Conservation (phyloP, 805 yeast genomes). For the Lipomyces starkeyi region DNA sequence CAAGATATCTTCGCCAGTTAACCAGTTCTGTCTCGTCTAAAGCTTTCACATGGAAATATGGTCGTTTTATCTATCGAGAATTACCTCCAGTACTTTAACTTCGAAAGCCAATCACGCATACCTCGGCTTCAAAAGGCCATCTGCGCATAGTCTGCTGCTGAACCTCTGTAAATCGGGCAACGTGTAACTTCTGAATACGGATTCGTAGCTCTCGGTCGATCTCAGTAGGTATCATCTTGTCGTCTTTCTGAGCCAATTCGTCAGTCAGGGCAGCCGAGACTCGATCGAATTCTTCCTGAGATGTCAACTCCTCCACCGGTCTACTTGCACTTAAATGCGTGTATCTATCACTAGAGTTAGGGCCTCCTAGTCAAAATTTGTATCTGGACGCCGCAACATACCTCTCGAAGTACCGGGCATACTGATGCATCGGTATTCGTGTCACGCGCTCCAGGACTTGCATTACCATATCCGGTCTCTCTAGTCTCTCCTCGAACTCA, state of each 20-base stretch:
- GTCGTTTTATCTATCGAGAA: conserved; percentile 53
- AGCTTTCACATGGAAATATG: conserved; percentile 59
- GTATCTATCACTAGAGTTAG: conserved; percentile 34
- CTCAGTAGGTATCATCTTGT: conserved; percentile 39
- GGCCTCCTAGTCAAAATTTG: background rate
- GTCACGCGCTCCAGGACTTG: conserved; percentile 49
- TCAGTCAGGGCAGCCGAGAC: conserved; percentile 42
- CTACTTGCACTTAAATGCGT: conserved; percentile 45
- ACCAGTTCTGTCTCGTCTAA: conserved; percentile 53
- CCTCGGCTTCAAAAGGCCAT: conserved; percentile 74
- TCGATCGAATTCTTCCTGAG: conserved; percentile 40
- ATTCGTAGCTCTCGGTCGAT: conserved; percentile 51
- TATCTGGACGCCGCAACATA: background rate
- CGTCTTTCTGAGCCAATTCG: conserved; percentile 14
- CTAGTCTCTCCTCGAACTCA: conserved; percentile 60
- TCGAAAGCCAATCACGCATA: background rate
- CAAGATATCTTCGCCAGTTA: conserved; percentile 69
- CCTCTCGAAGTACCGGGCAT: conserved; percentile 71
- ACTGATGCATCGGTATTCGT: conserved; percentile 79
- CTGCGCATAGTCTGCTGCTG: conserved; percentile 61
- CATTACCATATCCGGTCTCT: conserved; percentile 51
- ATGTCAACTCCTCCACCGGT: conserved; percentile 46
- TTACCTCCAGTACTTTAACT: background rate
- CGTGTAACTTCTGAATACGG: conserved; percentile 54
- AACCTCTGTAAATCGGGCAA: conserved; percentile 53